phyloP scores from a whole-genome alignment of 2,329 filamentous ascomycete species.

The Tolypocladium paradoxum region DNA sequence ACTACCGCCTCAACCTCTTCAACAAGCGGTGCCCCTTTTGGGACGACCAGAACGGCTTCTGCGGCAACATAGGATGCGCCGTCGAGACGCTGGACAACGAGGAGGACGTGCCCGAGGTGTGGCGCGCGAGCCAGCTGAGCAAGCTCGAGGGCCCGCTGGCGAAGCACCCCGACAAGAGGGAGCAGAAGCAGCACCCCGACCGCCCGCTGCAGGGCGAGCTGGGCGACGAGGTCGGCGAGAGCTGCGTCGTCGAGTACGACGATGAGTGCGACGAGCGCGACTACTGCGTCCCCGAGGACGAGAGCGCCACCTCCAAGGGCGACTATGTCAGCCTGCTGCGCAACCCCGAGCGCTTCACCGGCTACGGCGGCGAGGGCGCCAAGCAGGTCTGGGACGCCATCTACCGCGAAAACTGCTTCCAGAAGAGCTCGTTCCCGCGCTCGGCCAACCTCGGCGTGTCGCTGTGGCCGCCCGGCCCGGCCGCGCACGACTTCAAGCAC shows the following conservation, averaged over 20 bases:
- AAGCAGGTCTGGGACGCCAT: constrained; percentile 94
- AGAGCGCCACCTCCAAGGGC: constrained; percentile 74
- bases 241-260: constrained; percentile 93
- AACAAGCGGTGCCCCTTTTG: constrained; percentile 94
- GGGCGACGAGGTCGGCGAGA: constrained; percentile 82
- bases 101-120: constrained; percentile 82
- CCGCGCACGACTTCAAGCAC: constrained; percentile 49
- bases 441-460: constrained; percentile 43
- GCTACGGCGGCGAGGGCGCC: constrained; percentile 75
- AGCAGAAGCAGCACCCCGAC: constrained; percentile 59
- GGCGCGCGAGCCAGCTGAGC: constrained; percentile 83
- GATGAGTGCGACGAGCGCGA: constrained; percentile 95
- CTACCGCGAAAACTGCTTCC: constrained; percentile 95
- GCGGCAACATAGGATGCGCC: constrained; percentile 91
- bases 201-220: constrained; percentile 72
- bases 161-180: constrained; percentile 69
- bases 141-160: constrained; percentile 87
- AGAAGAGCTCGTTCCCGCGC: constrained; percentile 51
- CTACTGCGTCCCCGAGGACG: constrained; percentile 93
- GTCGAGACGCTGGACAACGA: constrained; percentile 94
- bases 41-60: constrained; percentile 87
- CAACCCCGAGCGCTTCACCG: constrained; percentile 93
- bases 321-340: constrained; percentile 92
- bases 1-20: constrained; percentile 91
- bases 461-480: constrained; percentile 34